Conservation (phyloP, 495 filamentous ascomycete genomes). For the Pseudoneurospora amorphoporcata region DNA sequence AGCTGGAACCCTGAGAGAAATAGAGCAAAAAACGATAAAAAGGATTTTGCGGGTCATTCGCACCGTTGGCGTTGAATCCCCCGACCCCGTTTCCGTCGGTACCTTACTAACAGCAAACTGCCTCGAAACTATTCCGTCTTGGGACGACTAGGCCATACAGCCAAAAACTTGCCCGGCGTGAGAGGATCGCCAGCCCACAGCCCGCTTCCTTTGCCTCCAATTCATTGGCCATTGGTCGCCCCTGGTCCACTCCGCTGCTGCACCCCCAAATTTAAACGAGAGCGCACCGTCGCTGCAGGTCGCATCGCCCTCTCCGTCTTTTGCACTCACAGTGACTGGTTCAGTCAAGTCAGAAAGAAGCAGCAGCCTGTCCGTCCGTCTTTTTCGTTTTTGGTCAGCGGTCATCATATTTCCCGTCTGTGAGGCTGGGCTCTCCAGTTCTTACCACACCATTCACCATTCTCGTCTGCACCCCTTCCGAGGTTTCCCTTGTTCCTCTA, state of each 20-base stretch:
- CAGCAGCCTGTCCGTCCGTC: background rate
- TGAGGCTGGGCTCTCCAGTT: background rate
- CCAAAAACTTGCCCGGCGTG: background rate
- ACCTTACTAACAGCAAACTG: background rate
- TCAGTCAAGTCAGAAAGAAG: background rate
- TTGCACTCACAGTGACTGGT: background rate
- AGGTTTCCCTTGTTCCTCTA: background rate
- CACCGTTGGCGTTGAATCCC: background rate
- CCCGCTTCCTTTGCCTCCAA: background rate
- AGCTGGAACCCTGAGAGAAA: background rate
- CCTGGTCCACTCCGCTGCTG: background rate
- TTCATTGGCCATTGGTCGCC: background rate
- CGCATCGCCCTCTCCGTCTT: background rate
- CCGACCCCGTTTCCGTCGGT: background rate
- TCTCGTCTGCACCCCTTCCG: background rate
- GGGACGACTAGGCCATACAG: background rate
- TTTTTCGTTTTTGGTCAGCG: background rate
- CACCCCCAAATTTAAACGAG: background rate
- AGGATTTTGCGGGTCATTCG: background rate
- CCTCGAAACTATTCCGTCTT: background rate
- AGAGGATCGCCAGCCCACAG: background rate
- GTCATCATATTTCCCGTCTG: background rate
- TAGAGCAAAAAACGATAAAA: background rate
- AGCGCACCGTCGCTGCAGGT: background rate
- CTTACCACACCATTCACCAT: background rate